A percentile compares a stretch with the other conserved stretches of the same genome.
Evolutionary conservation across 352 stramenopile species (phyloP).

Genomic region (Aphanomyces cochlioides): DNA sequence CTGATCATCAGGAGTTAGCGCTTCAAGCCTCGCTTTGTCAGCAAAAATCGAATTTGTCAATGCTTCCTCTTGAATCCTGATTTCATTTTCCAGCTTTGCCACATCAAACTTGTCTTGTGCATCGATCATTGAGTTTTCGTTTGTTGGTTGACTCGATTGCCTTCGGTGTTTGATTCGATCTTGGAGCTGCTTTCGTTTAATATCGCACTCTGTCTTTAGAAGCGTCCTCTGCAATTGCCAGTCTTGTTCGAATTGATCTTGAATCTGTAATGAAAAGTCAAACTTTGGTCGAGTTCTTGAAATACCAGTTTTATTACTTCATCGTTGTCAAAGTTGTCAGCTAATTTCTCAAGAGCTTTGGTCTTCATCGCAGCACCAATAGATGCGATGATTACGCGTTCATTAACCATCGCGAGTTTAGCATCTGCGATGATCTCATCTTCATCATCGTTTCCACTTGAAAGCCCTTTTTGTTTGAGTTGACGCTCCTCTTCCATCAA

Average conservation of each 20-base stretch:
- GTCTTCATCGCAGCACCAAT: neutral
- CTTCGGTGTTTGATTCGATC: slow-evolving; percentile 35
- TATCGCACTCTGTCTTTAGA: neutral
- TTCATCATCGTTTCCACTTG: too few species aligned
- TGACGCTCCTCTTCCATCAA: slow-evolving; percentile 21
- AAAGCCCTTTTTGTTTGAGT: slow-evolving; percentile 5
- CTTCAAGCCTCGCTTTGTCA: slow-evolving; percentile 23
- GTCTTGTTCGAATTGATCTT: slow-evolving; percentile 8
- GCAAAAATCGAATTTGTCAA: slow-evolving; percentile 9
- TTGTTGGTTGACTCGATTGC: slow-evolving; percentile 11
- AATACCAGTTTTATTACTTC: neutral
- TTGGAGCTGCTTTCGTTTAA: slow-evolving; percentile 33
- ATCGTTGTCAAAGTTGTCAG: neutral
- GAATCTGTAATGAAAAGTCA: slow-evolving; percentile 6
- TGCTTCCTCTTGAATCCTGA: slow-evolving; percentile 3
- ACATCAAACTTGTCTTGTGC: neutral
- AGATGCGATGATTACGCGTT: neutral
- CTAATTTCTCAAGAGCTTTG: neutral
- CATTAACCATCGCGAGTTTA: neutral
- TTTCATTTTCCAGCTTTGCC: neutral
- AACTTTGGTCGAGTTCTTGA: neutral
- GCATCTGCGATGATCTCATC: neutral
- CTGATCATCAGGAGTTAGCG: slow-evolving; percentile 8
- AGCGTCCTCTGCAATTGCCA: slow-evolving; percentile 11
- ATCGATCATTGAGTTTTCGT: slow-evolving; percentile 8